Percentiles rank a stretch among this genome's conserved stretches.
These are phyloP conservation scores for Solanum okadae DNA, from an alignment of 257 asterid genomes.

Conservation along the genomic window DNA sequence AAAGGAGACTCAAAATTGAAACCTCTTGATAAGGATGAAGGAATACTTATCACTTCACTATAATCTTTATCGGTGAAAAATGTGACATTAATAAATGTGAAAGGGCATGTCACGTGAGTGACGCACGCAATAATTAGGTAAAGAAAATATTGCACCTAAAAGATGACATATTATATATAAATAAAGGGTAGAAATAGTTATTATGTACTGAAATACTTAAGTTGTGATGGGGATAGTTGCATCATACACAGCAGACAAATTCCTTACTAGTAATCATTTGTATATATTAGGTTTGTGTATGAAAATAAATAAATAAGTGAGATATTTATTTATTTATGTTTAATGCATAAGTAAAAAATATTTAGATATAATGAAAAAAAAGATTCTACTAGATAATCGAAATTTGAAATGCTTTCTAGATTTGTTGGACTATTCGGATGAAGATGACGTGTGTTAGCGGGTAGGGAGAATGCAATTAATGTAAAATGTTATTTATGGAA, in stretches of 20 bases:
- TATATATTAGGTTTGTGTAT: background rate
- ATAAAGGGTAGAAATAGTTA: background rate
- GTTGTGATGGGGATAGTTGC: constrained; percentile 5
- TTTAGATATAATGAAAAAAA: background rate
- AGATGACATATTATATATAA: background rate
- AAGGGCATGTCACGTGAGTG: background rate
- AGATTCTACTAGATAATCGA: background rate
- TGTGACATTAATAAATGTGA: background rate
- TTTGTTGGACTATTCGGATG: background rate
- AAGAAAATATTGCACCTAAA: background rate
- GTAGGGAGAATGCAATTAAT: no score
- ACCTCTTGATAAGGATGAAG: background rate
- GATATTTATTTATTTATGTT: background rate
- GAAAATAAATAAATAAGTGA: background rate
- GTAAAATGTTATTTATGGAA: no score
- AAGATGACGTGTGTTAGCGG: background rate
- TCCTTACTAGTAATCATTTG: constrained; percentile 11
- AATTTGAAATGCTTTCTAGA: no score
- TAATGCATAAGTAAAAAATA: no score
- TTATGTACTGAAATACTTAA: background rate
- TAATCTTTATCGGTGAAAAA: no score
- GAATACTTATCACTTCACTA: no score
- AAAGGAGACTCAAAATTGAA: background rate
- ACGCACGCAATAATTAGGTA: background rate
- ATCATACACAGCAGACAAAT: constrained; percentile 10